phyloP scores from a whole-genome alignment of 306 rosid species.

The Chamaecrista fasciculata region DNA sequence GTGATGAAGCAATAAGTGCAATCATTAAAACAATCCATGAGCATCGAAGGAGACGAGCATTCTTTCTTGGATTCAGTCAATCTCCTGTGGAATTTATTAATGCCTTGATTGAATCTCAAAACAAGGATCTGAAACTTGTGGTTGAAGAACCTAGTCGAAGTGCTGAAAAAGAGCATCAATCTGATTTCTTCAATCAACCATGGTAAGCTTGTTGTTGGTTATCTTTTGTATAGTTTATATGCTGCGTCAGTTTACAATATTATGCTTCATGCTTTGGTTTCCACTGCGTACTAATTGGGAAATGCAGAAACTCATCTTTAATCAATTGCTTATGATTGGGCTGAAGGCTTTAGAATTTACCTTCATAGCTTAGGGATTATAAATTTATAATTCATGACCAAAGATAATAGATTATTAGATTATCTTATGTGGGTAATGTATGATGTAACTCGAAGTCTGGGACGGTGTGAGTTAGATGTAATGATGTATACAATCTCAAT shows the following conservation, averaged over 20 bases:
- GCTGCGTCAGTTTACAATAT: not conserved
- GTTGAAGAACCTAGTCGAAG: constrained; percentile 89
- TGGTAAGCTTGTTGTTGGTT: constrained; percentile 48
- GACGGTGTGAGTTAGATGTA: no score
- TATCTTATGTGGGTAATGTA: not conserved
- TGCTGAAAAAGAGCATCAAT: constrained; percentile 76
- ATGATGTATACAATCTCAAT: not conserved
- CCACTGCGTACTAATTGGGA: not conserved
- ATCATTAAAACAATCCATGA: constrained; percentile 88
- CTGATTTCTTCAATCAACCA: constrained; percentile 92
- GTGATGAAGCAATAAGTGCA: constrained; percentile 83
- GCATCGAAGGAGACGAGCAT: constrained; percentile 87
- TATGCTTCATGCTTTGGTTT: not conserved
- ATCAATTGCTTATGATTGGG: not conserved
- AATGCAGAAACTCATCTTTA: not conserved
- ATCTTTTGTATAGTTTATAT: constrained; percentile 3
- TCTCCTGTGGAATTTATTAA: constrained; percentile 92
- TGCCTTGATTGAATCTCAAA: constrained; percentile 88
- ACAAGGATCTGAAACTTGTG: constrained; percentile 78
- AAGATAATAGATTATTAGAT: no score
- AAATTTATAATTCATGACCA: no score
- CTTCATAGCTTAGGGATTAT: not conserved
- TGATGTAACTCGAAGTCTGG: not conserved
- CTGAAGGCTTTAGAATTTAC: not conserved
- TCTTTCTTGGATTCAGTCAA: constrained; percentile 96